Conservation (phyloP, 2,329 filamentous ascomycete genomes). For the Epichloe brachyelytri region DNA sequence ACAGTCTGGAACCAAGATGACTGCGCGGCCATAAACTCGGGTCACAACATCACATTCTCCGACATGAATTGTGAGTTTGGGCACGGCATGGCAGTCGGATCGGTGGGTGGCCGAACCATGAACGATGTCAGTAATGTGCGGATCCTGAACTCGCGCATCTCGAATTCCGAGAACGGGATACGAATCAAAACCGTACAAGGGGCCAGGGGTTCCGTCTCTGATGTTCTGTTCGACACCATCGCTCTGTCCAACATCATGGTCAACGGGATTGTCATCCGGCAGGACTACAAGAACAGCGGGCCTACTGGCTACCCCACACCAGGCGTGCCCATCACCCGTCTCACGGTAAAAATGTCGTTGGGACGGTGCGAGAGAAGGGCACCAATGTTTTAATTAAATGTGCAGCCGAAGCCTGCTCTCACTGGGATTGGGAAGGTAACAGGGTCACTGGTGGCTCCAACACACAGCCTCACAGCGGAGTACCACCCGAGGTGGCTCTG, state of each 20-base stretch:
- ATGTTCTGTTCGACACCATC: neutral
- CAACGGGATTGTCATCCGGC: constrained; percentile 26
- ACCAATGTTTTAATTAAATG: neutral
- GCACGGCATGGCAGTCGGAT: neutral
- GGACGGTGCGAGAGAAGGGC: neutral
- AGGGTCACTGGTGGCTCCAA: neutral
- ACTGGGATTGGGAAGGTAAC: neutral
- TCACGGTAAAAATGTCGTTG: constrained; percentile 23
- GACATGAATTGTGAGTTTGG: neutral
- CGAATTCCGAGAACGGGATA: neutral
- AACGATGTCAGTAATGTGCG: constrained; percentile 1
- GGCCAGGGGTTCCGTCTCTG: neutral
- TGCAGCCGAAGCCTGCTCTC: neutral
- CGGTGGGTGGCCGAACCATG: neutral
- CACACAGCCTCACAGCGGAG: neutral
- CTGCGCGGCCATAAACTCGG: constrained; percentile 2
- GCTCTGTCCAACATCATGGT: constrained; percentile 22
- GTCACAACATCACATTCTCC: neutral
- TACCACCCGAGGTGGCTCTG: neutral
- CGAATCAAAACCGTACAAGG: neutral
- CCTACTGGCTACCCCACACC: constrained; percentile 30
- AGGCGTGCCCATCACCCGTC: constrained; percentile 40
- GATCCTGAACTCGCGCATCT: neutral
- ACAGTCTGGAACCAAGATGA: constrained; percentile 1
- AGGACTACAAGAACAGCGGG: constrained; percentile 35